A percentile compares a stretch with the other conserved stretches of the same genome.
These are phyloP conservation scores for Tephrocybe sp. DNA, from an alignment of 768 basidiomycete genomes.

Conservation along the genomic window DNA sequence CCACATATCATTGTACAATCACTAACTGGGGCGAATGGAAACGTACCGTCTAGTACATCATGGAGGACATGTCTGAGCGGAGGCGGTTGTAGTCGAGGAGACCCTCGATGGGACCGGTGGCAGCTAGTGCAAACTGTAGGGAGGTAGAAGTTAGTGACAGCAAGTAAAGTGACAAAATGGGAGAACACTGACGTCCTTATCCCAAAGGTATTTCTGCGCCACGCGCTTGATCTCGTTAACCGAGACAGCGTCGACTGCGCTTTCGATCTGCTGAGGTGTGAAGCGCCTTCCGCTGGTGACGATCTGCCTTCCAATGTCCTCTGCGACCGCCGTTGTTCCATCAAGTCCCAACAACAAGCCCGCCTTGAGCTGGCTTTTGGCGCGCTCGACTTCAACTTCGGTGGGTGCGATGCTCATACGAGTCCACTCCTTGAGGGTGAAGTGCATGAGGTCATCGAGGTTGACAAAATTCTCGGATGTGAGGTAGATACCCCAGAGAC, in stretches of 20 bases:
- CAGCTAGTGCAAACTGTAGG: conserved; percentile 77
- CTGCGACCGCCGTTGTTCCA: conserved; percentile 95
- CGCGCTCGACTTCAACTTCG: conserved; percentile 88
- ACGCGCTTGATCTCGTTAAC: conserved; percentile 90
- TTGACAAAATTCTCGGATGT: conserved; percentile 93
- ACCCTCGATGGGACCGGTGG: conserved; percentile 88
- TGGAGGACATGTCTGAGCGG: conserved; percentile 78
- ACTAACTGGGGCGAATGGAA: too few species aligned
- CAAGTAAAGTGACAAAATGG: background rate
- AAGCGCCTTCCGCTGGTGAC: conserved; percentile 90
- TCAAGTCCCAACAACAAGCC: conserved; percentile 87
- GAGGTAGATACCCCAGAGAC: conserved; percentile 98
- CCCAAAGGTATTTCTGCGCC: conserved; percentile 96
- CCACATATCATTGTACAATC: too few species aligned
- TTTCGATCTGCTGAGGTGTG: conserved; percentile 93
- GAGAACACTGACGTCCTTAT: conserved; percentile 78
- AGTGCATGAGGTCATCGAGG: conserved; percentile 91
- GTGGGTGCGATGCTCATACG: conserved; percentile 90
- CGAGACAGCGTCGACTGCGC: conserved; percentile 86
- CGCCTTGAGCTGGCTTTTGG: conserved; percentile 98
- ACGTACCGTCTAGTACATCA: conserved; percentile 59
- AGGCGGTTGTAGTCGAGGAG: conserved; percentile 93
- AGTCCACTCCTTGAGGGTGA: conserved; percentile 94
- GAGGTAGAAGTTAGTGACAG: conserved; percentile 10
- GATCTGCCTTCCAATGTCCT: conserved; percentile 97